These are phyloP conservation scores for Septoria linicola DNA, from an alignment of 2,329 filamentous ascomycete species.

Conservation along the genomic window DNA sequence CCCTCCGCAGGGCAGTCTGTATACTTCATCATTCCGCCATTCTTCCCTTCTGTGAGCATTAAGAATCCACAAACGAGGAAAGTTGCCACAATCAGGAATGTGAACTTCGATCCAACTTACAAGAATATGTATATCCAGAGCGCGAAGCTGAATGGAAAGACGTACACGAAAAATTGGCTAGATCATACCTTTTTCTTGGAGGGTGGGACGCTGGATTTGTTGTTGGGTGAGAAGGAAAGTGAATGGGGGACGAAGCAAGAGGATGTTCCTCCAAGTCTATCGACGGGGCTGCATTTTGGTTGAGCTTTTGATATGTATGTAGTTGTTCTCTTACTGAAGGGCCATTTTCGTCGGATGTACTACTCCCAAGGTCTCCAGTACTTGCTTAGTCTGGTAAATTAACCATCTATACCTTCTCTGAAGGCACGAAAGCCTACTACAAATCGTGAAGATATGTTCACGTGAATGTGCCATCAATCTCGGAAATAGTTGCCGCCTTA, in stretches of 20 bases:
- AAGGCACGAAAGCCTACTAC: too few species aligned
- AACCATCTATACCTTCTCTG: too few species aligned
- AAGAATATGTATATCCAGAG: constrained; percentile 61
- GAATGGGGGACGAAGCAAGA: constrained; percentile 51
- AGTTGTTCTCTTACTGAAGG: too few species aligned
- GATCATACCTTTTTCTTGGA: constrained; percentile 64
- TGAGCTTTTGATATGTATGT: too few species aligned
- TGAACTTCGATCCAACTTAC: constrained; percentile 45
- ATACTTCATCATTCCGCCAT: constrained; percentile 52
- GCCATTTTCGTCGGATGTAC: too few species aligned
- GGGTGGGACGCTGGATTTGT: constrained; percentile 64
- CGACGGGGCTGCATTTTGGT: constrained; percentile 24
- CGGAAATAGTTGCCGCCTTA: too few species aligned
- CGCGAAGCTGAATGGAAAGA: constrained; percentile 62
- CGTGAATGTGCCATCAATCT: too few species aligned
- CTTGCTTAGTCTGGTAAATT: too few species aligned
- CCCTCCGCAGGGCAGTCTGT: constrained; percentile 66
- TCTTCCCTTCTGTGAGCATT: constrained; percentile 61
- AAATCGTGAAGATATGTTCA: too few species aligned
- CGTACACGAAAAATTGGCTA: constrained; percentile 65
- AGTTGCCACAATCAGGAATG: constrained; percentile 49
- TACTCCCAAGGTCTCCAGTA: too few species aligned
- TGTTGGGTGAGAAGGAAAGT: constrained; percentile 53
- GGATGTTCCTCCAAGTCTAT: constrained; percentile 50
- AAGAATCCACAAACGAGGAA: constrained; percentile 55